Evolutionary conservation across 371 early-diverging fungal genomes (phyloP).

Genomic region (Apophysomyces trapeziformis): DNA sequence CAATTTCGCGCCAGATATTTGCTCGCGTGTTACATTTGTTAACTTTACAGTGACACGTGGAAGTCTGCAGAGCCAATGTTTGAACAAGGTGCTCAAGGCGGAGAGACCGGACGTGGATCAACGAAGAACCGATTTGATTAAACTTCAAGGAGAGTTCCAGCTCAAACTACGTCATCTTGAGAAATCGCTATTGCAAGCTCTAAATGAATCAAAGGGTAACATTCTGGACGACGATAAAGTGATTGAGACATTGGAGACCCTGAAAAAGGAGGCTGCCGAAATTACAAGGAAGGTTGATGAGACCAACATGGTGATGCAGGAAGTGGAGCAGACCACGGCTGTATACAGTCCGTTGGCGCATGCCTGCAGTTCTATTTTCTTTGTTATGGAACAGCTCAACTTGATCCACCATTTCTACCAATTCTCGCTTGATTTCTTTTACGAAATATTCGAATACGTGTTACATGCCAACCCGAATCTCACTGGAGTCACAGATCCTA

Average conservation of each 20-base stretch:
- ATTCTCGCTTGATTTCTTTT: slow-evolving; percentile 97
- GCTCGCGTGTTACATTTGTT: slow-evolving; percentile 96
- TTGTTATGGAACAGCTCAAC: slow-evolving; percentile 93
- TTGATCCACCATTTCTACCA: slow-evolving; percentile 94
- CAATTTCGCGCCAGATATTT: slow-evolving; percentile 94
- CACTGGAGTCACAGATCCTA: slow-evolving; percentile 72
- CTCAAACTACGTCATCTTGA: slow-evolving; percentile 92
- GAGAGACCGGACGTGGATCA: slow-evolving; percentile 96
- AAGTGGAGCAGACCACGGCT: slow-evolving; percentile 91
- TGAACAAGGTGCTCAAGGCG: slow-evolving; percentile 92
- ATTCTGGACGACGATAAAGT: slow-evolving; percentile 97
- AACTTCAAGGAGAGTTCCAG: slow-evolving; percentile 96
- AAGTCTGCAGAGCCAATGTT: slow-evolving; percentile 95
- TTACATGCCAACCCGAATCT: slow-evolving; percentile 82
- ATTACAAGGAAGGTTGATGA: slow-evolving; percentile 91
- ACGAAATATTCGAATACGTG: slow-evolving; percentile 89
- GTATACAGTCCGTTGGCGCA: slow-evolving; percentile 92
- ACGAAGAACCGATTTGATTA: slow-evolving; percentile 90
- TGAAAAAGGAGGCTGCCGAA: slow-evolving; percentile 96
- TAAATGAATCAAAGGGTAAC: slow-evolving; percentile 95
- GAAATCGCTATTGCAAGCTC: slow-evolving; percentile 89
- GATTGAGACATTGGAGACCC: slow-evolving; percentile 89
- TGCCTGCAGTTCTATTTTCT: slow-evolving; percentile 93
- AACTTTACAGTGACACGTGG: slow-evolving; percentile 98
- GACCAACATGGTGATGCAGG: slow-evolving; percentile 93